These are phyloP conservation scores for Pelargonium cotyledonis DNA, from an alignment of 441 rosid species.

Conservation along the genomic window DNA sequence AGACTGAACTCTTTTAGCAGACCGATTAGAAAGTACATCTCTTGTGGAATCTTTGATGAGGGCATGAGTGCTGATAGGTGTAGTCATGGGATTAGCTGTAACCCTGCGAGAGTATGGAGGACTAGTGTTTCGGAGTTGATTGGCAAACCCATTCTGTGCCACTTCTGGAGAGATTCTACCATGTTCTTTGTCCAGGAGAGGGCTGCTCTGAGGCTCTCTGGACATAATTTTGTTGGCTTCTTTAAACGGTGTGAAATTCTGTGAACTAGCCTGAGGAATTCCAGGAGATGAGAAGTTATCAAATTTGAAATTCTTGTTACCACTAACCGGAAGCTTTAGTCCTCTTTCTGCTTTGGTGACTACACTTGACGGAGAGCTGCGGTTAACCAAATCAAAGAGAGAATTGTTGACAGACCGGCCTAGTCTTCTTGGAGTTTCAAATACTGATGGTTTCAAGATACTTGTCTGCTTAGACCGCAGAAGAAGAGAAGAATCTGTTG, in stretches of 20 bases:
- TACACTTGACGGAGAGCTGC: constrained; percentile 33
- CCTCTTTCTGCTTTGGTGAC: constrained; percentile 37
- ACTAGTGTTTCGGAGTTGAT: constrained; percentile 28
- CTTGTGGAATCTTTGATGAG: constrained; percentile 31
- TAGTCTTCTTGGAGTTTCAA: constrained; percentile 37
- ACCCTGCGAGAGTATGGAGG: constrained; percentile 33
- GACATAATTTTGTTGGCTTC: constrained; percentile 26
- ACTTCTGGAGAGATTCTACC: constrained; percentile 34
- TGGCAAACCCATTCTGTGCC: constrained; percentile 43
- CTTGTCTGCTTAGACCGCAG: constrained; percentile 22
- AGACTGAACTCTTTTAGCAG: constrained; percentile 39
- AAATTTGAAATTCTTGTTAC: constrained; percentile 28
- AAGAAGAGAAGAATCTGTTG: constrained; percentile 34
- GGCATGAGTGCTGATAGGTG: constrained; percentile 31
- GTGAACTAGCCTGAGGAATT: constrained; percentile 21
- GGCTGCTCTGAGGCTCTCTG: constrained; percentile 28
- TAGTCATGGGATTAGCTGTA: constrained; percentile 30
- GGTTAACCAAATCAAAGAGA: constrained; percentile 23
- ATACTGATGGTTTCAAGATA: constrained; percentile 27
- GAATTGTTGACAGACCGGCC: constrained; percentile 25
- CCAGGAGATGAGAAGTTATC: constrained; percentile 33
- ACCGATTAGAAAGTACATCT: constrained; percentile 25
- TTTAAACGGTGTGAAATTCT: constrained; percentile 38
- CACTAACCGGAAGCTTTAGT: constrained; percentile 26
- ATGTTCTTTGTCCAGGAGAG: constrained; percentile 25